phyloP scores from a whole-genome alignment of 345 rosid species.

The Gossypium stocksii region DNA sequence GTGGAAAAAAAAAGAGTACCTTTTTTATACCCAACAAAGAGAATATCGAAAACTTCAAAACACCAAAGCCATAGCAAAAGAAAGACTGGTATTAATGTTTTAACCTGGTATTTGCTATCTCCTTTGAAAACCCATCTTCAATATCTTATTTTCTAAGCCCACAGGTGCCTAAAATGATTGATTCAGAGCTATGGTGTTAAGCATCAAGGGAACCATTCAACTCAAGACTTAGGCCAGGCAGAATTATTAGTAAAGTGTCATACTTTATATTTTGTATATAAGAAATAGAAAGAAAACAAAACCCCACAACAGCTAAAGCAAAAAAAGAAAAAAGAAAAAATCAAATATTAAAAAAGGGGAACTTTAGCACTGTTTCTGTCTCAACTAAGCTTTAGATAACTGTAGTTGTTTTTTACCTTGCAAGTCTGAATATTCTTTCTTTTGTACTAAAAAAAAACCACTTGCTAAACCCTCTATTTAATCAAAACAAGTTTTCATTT shows the following conservation, averaged over 20 bases:
- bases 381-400: constrained; percentile 35
- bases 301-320: constrained; percentile 8
- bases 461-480: neutral
- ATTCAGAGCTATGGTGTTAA: constrained; percentile 44
- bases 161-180: constrained; percentile 40
- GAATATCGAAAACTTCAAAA: constrained; percentile 23
- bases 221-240: constrained; percentile 24
- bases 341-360: constrained; percentile 25
- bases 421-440: constrained; percentile 28
- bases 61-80: constrained; percentile 26
- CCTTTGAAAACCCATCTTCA: constrained; percentile 30
- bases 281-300: neutral
- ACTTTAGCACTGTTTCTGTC: constrained; percentile 36
- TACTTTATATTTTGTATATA: constrained; percentile 2
- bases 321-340: neutral
- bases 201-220: constrained; percentile 61
- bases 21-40: constrained; percentile 9
- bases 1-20: neutral
- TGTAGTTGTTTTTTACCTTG: constrained; percentile 25
- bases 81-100: constrained; percentile 5
- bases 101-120: neutral
- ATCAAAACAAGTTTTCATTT: constrained; percentile 10
- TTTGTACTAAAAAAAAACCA: neutral
- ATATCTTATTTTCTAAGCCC: constrained; percentile 27
- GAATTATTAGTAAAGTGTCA: constrained; percentile 25